Conservation (phyloP, 2,329 filamentous ascomycete species). For the Hypoxylon sp. region DNA sequence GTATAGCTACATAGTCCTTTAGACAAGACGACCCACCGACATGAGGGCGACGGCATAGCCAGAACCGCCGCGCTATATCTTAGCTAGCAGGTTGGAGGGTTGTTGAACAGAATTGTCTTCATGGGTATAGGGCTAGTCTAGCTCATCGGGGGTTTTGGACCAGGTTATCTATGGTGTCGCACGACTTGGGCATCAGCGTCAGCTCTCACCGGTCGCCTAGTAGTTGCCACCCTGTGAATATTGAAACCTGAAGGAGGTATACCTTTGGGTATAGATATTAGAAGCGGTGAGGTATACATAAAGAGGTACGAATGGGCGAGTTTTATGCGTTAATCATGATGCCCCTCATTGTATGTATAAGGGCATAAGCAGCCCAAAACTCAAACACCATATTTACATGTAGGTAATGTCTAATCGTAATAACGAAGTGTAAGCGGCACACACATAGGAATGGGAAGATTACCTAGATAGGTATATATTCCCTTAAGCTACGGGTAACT, state of each 20-base stretch:
- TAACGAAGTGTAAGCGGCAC: constrained; percentile 17
- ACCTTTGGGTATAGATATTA: constrained; percentile 27
- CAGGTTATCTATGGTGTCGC: constrained; percentile 22
- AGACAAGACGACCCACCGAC: constrained; percentile 6
- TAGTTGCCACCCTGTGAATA: constrained; percentile 32
- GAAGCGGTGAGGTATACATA: constrained; percentile 30
- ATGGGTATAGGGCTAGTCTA: constrained; percentile 13
- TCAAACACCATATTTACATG: constrained; percentile 13
- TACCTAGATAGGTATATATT: constrained; percentile 8
- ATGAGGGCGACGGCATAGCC: constrained; percentile 1
- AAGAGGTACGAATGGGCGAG: constrained; percentile 22
- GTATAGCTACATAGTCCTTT: too few species aligned
- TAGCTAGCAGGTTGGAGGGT: constrained; percentile 11
- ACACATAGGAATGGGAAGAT: constrained; percentile 10
- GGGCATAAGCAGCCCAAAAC: constrained; percentile 10
- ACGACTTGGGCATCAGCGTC: constrained; percentile 34
- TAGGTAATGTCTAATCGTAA: constrained; percentile 13
- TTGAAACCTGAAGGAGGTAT: constrained; percentile 33
- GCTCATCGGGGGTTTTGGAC: constrained; percentile 28
- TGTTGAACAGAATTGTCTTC: constrained; percentile 11
- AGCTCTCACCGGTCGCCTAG: constrained; percentile 39
- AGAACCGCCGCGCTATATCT: constrained; percentile 25
- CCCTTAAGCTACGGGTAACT: background rate
- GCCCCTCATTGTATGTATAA: constrained; percentile 3
- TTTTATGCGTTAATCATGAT: constrained; percentile 26